Evolutionary conservation across 169 alveolate genomes (phyloP), one percentile per base, ranked within the genome.

Genomic region (Eimeria zaria): DNA sequence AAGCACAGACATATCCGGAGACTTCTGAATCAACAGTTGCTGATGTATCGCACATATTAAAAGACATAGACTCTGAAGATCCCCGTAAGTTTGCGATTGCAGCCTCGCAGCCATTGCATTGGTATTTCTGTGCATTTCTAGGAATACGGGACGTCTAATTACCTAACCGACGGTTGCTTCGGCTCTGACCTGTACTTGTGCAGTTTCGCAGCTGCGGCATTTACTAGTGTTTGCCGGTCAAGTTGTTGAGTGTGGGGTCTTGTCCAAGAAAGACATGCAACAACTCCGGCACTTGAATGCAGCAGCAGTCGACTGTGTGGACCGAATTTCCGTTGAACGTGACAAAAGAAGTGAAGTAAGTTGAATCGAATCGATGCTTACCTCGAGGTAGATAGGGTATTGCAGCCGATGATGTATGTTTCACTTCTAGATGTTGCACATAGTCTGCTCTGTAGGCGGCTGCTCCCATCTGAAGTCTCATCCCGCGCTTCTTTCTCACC

Each of bases 291-390:
- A 62, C 81, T 33, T 62, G 80, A 85, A 85, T 55, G 93, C 93
- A 39, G 81, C 93, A 12, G 93, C 93, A 41, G 80, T 85, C 41
- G 93, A 85, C 80, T 85, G 93, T n/a, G 62, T 85, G n/a, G 93
- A 85, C 93, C 80, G 93, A 55, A 48, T 85, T 7, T 36, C 55
- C 20, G 80, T 41, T 30, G 93, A 85, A 41, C 93, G 80, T 5
- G 93, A 85, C 48, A 85, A 85, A 62, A 69, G 93, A 18, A 85
- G 62, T 30, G 93, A 85, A 24, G 93, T 85, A 85, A 33, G 93
- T 30, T 46, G 1, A 33, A 16, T 33, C 30, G 39, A 16, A 24
- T 1, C 64, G 46, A 27, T 8, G 41, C 11, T 6, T 3, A 27
- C 48, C 0, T 18, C n/a, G 67, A 27, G 24, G 4, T 12, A 18